Evolutionary conservation across 2,329 filamentous ascomycete species (phyloP).

Genomic region (Sporothrix variecibatus): DNA sequence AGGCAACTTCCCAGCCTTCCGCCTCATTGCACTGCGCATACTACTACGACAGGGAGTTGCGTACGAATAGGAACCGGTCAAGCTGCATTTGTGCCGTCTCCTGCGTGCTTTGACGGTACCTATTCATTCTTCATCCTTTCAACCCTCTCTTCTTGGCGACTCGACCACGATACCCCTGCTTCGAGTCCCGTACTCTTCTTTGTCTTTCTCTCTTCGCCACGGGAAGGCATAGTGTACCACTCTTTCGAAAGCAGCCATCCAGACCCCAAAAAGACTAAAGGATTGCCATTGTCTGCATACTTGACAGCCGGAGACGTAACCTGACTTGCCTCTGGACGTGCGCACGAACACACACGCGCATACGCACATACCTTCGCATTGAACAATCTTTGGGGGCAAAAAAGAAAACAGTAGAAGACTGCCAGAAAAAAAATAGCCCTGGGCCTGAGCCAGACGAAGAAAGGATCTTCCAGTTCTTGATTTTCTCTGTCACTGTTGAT

Average conservation of each 20-base stretch:
- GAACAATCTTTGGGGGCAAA: slow-evolving; percentile 2
- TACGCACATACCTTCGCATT: slow-evolving; percentile 21
- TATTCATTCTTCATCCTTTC: background rate
- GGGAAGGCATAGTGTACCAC: background rate
- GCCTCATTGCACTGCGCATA: background rate
- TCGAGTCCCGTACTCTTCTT: background rate
- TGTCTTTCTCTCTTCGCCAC: background rate
- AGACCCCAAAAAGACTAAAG: background rate
- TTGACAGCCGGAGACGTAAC: slow-evolving; percentile 3
- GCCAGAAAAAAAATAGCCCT: slow-evolving; percentile 15
- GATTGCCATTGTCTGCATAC: background rate
- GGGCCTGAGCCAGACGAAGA: slow-evolving; percentile 13
- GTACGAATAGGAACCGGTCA: background rate
- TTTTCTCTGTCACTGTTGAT: slow-evolving; percentile 22
- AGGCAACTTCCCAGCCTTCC: background rate
- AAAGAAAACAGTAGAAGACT: background rate
- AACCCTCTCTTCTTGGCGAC: background rate
- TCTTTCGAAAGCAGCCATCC: background rate
- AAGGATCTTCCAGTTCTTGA: slow-evolving; percentile 7
- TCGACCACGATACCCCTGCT: slow-evolving; percentile 6
- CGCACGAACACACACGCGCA: slow-evolving; percentile 20
- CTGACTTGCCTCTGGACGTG: slow-evolving; percentile 2
- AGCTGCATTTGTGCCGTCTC: background rate
- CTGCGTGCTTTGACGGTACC: slow-evolving; percentile 4
- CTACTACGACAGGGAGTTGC: background rate